phyloP scores from a whole-genome alignment of 225 moss, liverwort and hornwort genomes.

The Neckera pumila region DNA sequence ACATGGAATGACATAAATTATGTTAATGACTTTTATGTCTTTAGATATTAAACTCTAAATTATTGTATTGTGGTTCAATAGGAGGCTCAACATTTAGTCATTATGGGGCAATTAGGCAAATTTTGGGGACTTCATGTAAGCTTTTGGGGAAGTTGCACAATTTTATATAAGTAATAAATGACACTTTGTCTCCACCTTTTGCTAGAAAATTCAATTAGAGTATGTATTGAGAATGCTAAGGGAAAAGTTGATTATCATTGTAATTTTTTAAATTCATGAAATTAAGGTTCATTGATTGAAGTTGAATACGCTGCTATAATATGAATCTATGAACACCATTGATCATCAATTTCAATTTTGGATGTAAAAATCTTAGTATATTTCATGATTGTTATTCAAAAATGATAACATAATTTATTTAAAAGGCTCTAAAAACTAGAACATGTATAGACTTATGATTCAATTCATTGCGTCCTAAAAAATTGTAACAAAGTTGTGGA shows the following conservation, averaged over 20 bases:
- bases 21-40: no score
- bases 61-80: fast-evolving
- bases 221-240: no score
- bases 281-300: no score
- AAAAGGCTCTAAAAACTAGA: not conserved
- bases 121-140: not conserved
- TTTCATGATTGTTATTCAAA: not conserved
- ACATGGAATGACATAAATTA: not conserved
- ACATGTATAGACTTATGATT: not conserved
- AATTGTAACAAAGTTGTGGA: not conserved
- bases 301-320: no score
- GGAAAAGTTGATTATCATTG: no score
- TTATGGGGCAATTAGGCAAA: not conserved
- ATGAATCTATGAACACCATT: no score
- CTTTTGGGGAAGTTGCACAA: not conserved
- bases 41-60: not conserved
- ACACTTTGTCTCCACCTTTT: no score
- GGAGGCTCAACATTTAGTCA: not conserved
- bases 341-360: no score
- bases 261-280: no score
- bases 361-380: no score
- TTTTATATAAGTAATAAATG: no score
- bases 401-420: not conserved
- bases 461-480: fast-evolving
- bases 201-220: no score